These are phyloP conservation scores for Arachis monticola DNA, from an alignment of 331 rosid species.

Conservation along the genomic window DNA sequence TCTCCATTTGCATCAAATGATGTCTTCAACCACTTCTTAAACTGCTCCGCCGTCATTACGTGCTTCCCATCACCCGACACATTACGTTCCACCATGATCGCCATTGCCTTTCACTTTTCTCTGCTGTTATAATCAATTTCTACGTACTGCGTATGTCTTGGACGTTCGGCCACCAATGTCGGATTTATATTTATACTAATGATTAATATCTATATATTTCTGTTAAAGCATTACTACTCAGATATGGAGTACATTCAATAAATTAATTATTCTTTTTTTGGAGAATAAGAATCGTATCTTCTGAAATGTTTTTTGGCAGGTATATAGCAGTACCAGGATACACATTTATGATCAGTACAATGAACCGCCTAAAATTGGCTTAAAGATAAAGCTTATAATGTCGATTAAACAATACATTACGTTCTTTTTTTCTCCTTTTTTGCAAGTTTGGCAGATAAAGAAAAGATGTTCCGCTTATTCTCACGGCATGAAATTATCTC, in stretches of 20 bases:
- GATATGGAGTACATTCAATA: neutral
- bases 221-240: neutral
- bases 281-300: constrained; percentile 27
- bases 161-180: neutral
- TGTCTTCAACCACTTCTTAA: constrained; percentile 40
- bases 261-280: neutral
- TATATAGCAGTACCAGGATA: neutral
- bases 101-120: constrained; percentile 26
- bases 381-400: neutral
- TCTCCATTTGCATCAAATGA: constrained; percentile 38
- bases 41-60: constrained; percentile 49
- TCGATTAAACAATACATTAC: neutral
- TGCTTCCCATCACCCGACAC: constrained; percentile 36
- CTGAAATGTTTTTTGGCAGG: neutral
- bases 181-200: constrained; percentile 10
- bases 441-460: neutral
- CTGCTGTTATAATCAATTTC: neutral
- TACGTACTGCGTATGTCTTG: neutral
- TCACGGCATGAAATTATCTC: neutral
- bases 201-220: neutral
- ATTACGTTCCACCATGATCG: constrained; percentile 22
- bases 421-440: neutral
- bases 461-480: constrained; percentile 1
- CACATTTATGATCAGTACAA: neutral
- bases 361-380: neutral